phyloP scores from a whole-genome alignment of 1,284 basidiomycete species.

The Irpex lacteus region DNA sequence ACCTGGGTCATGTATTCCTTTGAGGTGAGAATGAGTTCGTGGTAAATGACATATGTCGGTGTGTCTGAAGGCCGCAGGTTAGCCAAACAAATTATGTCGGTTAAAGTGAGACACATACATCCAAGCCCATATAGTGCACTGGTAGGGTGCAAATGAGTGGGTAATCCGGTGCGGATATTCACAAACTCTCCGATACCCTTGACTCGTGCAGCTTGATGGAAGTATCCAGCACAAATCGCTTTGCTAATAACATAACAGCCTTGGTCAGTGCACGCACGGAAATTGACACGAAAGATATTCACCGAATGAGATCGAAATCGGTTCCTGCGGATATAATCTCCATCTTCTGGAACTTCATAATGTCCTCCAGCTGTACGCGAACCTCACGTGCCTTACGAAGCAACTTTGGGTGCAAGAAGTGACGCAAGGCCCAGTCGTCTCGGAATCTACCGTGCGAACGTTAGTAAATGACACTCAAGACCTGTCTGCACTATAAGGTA shows the following conservation, averaged over 20 bases:
- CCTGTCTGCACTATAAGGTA: not conserved
- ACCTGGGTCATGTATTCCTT: conserved; percentile 98
- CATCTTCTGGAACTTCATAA: conserved; percentile 98
- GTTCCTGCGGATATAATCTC: conserved; percentile 87
- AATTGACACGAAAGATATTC: conserved; percentile 17
- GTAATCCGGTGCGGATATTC: conserved; percentile 93
- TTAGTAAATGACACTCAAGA: not conserved
- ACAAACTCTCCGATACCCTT: conserved; percentile 99
- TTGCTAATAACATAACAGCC: conserved; percentile 55
- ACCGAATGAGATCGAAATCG: conserved; percentile 94
- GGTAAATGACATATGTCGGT: conserved; percentile 95
- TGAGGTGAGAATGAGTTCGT: conserved; percentile 92
- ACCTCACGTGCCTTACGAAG: conserved; percentile 96
- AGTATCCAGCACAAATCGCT: conserved; percentile 97
- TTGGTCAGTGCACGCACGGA: conserved; percentile 4
- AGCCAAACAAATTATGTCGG: conserved; percentile 13
- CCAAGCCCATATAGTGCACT: conserved; percentile 96
- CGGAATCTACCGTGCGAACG: conserved; percentile 54
- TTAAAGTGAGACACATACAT: conserved; percentile 52
- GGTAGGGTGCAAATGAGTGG: conserved; percentile 94
- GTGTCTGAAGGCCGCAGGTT: conserved; percentile 57
- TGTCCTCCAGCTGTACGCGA: conserved; percentile 94
- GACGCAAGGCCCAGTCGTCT: conserved; percentile 92
- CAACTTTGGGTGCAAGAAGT: conserved; percentile 96
- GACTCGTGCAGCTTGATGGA: conserved; percentile 97